Base-by-base conservation (phyloP, 805 yeast species). In the Grigorovia yakushimaensis region DNA sequence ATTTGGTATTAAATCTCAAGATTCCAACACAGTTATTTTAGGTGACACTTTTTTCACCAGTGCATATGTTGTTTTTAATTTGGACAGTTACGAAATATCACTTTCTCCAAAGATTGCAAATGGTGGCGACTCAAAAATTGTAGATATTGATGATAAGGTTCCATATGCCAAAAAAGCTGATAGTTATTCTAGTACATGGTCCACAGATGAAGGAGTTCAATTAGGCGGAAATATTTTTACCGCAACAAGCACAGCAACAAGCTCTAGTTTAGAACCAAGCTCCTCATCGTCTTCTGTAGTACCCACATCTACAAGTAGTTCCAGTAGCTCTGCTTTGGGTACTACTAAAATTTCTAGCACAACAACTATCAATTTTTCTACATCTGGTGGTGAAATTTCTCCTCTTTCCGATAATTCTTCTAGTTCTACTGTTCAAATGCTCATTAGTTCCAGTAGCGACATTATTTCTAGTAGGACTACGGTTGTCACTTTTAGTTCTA, bases 61-160 rank as follows among this genome's bases (percentile, higher is more conserved):
- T 48, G 81, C 82, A 2, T 83, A 81, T 60, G 71, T 79, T 23
- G 86, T 81, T n/a, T 81, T 74, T 61, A 84, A 84, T 61, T 64
- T 81, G 45, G 85, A 79, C 30, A 74, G 73, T 56, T 65, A 64
- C 42, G 71, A 76, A 55, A 67, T 83, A 38, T 78, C 84, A 3
- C 54, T 83, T 58, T 84, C 80, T 19, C 77, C 73, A 57, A 74
- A 72, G 10, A 55, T 52, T 24, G 56, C 50, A 42, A 53, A 57
- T 24, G 45, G 46, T 15, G 19, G 40, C 13, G 53, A 55, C 9
- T 54, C 62, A 39, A 60, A 64, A 33, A 53, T 54, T 10, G 55
- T 61, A 36, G 40, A 45, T 6, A 46, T 51, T 23, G 17, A 11
- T 7, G n/a, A 13, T n/a, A 38, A 52, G 23, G 54, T 79, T 40